Conservation (phyloP, 2,329 filamentous ascomycete genomes). For the Colletotrichum limetticola region DNA sequence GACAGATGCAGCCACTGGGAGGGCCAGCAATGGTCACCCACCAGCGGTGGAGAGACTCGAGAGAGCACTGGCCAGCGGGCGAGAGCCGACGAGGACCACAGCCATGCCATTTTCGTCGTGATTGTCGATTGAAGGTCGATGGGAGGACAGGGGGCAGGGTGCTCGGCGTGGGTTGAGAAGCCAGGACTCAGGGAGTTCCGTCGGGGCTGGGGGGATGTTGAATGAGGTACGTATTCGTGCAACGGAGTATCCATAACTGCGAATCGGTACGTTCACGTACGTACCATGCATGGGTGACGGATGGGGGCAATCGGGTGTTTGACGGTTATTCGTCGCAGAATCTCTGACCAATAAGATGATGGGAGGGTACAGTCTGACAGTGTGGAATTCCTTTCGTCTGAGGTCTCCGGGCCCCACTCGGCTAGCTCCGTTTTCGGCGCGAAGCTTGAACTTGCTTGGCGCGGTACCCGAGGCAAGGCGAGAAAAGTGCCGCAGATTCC, state of each 20-base stretch:
- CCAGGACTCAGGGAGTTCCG: not conserved
- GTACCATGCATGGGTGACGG: not conserved
- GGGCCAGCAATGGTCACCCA: constrained; percentile 19
- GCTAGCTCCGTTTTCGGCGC: constrained; percentile 33
- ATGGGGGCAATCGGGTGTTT: not conserved
- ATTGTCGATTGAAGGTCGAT: constrained; percentile 8
- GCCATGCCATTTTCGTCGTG: not conserved
- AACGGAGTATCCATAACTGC: no score
- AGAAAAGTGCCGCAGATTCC: constrained; percentile 22
- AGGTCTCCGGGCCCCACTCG: not conserved
- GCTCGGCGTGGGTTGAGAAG: not conserved
- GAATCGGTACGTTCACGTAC: not conserved
- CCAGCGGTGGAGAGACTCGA: not conserved
- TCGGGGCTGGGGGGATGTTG: not conserved
- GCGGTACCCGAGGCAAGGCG: constrained; percentile 27
- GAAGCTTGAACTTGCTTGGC: constrained; percentile 30
- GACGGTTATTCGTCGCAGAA: not conserved
- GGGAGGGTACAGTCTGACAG: not conserved
- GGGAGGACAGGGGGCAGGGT: not conserved
- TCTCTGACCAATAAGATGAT: not conserved
- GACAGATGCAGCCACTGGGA: constrained; percentile 15
- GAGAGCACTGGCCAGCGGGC: constrained; percentile 1
- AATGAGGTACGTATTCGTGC: no score
- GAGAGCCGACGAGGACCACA: not conserved
- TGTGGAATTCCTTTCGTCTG: not conserved